phyloP scores from a whole-genome alignment of 2,329 filamentous ascomycete genomes.

The Trichophyton simii region DNA sequence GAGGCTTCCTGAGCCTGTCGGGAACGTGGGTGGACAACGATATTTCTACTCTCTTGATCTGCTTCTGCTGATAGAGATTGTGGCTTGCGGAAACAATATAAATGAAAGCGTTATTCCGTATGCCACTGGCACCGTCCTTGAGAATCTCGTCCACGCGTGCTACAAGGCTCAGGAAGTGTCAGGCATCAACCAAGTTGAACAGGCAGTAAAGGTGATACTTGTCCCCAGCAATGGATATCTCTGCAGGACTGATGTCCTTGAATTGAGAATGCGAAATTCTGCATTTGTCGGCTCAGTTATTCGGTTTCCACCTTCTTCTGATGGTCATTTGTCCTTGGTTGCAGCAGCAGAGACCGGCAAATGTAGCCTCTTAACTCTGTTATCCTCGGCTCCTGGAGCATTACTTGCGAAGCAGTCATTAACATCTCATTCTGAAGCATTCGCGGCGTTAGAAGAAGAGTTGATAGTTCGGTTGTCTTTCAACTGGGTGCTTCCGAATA shows the following conservation, averaged over 20 bases:
- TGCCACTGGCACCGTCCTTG: not conserved
- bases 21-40: not conserved
- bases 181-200: not conserved
- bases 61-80: not conserved
- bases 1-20: not conserved
- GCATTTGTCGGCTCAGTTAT: not conserved
- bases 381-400: not conserved
- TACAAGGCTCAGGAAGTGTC: not conserved
- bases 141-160: not conserved
- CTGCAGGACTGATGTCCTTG: not conserved
- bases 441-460: not conserved
- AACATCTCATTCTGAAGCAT: not conserved
- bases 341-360: not conserved
- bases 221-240: not conserved
- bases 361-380: not conserved
- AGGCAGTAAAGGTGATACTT: not conserved
- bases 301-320: not conserved
- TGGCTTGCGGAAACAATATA: not conserved
- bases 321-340: not conserved
- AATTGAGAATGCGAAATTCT: slow-evolving; percentile 3
- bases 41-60: not conserved
- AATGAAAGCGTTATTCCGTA: not conserved
- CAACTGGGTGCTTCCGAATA: not conserved
- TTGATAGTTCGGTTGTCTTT: not conserved
- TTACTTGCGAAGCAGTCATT: not conserved